Evolutionary conservation across 73 alveolate genomes (phyloP).

Genomic region (Blepharisma japonicum): DNA sequence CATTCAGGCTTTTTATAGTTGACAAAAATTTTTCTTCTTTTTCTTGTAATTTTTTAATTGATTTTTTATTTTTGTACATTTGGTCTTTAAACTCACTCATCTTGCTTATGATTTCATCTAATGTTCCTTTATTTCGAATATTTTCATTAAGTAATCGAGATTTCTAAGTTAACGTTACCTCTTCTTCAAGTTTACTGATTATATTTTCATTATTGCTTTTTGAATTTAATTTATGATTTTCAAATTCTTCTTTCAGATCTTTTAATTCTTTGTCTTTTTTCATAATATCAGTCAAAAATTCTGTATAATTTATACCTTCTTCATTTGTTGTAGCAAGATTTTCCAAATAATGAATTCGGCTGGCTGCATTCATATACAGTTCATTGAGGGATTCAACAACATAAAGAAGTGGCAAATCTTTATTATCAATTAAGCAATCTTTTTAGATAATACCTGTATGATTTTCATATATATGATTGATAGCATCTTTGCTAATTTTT

Average conservation of each 20-base stretch:
- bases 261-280: not conserved
- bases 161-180: no score
- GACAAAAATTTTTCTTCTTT: no score
- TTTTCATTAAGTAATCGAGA: no score
- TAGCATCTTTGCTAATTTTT: not conserved
- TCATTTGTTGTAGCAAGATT: not conserved
- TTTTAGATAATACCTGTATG: constrained; percentile 4
- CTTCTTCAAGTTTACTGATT: no score
- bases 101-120: no score
- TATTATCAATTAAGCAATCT: not conserved
- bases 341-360: not conserved
- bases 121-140: no score
- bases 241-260: not conserved
- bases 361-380: not conserved
- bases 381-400: not conserved
- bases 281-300: not conserved
- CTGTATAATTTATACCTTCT: not conserved
- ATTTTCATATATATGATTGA: not conserved
- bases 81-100: no score
- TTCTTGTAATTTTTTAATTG: no score
- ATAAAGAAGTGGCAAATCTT: not conserved
- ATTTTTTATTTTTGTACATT: no score
- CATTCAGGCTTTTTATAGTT: no score
- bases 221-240: no score
- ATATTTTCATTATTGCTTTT: no score